A percentile compares a stretch with the other conserved stretches of the same genome.
phyloP scores from a whole-genome alignment of 2,329 filamentous ascomycete species.

The Scolecobasidium constrictum region DNA sequence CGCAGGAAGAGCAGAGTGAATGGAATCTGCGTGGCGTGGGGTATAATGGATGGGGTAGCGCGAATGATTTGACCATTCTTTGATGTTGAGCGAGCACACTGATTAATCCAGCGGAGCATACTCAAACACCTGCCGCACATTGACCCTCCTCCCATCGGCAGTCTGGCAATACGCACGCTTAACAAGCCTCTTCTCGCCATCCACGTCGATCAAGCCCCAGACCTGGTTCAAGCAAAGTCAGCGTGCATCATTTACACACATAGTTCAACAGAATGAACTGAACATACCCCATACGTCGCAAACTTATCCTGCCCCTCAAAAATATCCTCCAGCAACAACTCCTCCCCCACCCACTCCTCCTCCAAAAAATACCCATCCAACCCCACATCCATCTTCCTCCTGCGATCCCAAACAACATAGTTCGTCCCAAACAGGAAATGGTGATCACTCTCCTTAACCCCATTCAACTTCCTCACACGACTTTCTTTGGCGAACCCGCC shows the following conservation, averaged over 20 bases:
- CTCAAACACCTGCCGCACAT: not conserved
- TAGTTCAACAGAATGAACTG: not conserved
- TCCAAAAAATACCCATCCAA: not conserved
- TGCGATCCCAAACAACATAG: not conserved
- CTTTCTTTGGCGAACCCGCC: not conserved
- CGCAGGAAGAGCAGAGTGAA: constrained; percentile 34
- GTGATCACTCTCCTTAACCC: not conserved
- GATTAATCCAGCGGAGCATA: not conserved
- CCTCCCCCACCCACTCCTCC: not conserved
- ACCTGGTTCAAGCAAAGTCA: not conserved
- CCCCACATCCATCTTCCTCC: not conserved
- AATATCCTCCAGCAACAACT: not conserved
- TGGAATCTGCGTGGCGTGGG: constrained; percentile 51
- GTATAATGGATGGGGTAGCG: constrained; percentile 50
- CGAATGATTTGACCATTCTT: constrained; percentile 35
- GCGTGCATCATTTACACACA: not conserved
- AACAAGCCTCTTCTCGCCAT: not conserved
- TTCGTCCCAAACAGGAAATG: not conserved
- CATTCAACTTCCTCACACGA: not conserved
- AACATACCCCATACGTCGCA: not conserved
- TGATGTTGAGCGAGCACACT: not conserved
- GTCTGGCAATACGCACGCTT: not conserved
- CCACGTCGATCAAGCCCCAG: not conserved
- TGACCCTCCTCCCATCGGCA: not conserved
- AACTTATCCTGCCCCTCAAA: not conserved